These are phyloP conservation scores for Gracilariopsis chorda DNA, from an alignment of 23 red algal genomes.

Conservation along the genomic window DNA sequence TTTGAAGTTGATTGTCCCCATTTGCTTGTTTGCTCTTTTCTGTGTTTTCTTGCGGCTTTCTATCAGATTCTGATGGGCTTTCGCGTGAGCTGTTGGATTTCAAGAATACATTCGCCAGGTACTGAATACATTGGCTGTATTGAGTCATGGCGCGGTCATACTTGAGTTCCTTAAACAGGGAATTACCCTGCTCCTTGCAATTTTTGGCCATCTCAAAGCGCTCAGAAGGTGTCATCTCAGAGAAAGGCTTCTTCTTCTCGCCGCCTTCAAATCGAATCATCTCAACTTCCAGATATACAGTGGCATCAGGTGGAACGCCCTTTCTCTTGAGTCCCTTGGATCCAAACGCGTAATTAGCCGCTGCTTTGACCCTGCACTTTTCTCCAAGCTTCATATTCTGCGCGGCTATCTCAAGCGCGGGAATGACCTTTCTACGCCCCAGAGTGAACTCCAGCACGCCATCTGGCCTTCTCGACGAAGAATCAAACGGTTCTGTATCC, in stretches of 20 bases:
- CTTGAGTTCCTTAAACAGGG: slow-evolving; percentile 56
- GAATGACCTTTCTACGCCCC: slow-evolving; percentile 40
- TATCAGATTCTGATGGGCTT: neutral
- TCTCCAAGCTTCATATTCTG: slow-evolving; percentile 48
- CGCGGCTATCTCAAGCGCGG: slow-evolving; percentile 38
- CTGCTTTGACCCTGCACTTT: slow-evolving; percentile 22
- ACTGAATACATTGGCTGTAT: slow-evolving; percentile 52
- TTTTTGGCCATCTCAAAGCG: slow-evolving; percentile 44
- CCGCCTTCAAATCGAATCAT: slow-evolving; percentile 17
- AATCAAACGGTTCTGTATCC: slow-evolving; percentile 16
- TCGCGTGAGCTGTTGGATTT: neutral
- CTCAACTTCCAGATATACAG: slow-evolving; percentile 49
- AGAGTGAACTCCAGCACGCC: slow-evolving; percentile 39
- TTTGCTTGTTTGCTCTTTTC: neutral
- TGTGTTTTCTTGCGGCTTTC: neutral
- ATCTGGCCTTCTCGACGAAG: slow-evolving; percentile 15
- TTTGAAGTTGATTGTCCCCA: neutral
- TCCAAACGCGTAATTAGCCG: slow-evolving; percentile 31
- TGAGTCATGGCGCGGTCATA: slow-evolving; percentile 42
- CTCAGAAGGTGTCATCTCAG: slow-evolving; percentile 47
- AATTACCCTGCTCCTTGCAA: slow-evolving; percentile 64
- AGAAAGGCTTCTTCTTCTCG: slow-evolving; percentile 39
- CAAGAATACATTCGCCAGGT: slow-evolving; percentile 54
- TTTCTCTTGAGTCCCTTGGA: slow-evolving; percentile 40
- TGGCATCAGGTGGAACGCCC: slow-evolving; percentile 24